Evolutionary conservation across 768 basidiomycete species (phyloP), one percentile per base, ranked within the genome.

Genomic region (Phanerochaete sordida): DNA sequence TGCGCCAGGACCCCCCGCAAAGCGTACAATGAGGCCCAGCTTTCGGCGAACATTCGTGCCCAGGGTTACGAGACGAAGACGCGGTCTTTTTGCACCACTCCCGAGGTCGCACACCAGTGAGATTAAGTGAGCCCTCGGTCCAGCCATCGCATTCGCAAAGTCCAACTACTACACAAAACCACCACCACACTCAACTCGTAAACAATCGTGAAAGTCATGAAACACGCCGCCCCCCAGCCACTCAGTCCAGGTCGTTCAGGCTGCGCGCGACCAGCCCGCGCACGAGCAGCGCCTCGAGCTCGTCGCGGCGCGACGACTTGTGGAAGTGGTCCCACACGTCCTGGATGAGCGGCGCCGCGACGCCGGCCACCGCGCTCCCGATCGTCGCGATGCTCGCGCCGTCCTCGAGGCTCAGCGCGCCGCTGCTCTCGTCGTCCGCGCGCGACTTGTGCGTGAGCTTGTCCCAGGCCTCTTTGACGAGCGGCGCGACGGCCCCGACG

Each of bases 251-350:
- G 33, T 39, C 53, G 37, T 54, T 54, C 13, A 54, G 23, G 53
- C 53, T 54, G 53, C 53, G 52, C 33, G 35, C 37, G 21, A 54
- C 15, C 35, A 37, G 35, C 35, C n/a, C n/a, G n/a, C n/a, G 52
- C 33, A 24, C 37, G 21, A 54, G 24, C 35, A 37, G 35, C 35
- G 6, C 9, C 33, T 39, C 31, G 53, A 54, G 53, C 21, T 2
- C 49, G 50, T 23, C 49, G 15, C 39, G 35, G 58, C 58, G 49
- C 6, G 58, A 35, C 2, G 48, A 28, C 33, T 59, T 39, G 35
- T 59, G 31, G 57, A 58, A 58, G 35, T 58, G 57, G 43, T 58
- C 35, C 9, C 23, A 49, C 47, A 58, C 43, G 50, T 37, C 43
- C 23, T 37, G 30, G 48, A 59, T 21, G 19, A 53, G 37, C 50